These are phyloP conservation scores for Penicillium sp. DNA, from an alignment of 2,329 filamentous ascomycete genomes.

Conservation along the genomic window DNA sequence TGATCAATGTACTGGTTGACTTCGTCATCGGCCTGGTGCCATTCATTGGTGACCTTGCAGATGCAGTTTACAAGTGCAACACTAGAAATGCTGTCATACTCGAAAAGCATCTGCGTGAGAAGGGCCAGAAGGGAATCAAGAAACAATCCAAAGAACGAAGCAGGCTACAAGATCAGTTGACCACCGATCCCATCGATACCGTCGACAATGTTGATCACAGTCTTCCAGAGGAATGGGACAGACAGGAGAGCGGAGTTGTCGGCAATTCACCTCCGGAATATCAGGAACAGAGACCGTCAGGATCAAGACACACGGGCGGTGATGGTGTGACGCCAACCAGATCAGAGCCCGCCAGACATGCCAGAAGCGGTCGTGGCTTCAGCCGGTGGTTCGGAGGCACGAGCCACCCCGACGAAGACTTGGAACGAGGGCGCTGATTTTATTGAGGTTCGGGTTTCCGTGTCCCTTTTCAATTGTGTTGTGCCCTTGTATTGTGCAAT, in stretches of 20 bases:
- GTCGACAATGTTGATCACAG: slow-evolving; percentile 38
- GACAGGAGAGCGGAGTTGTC: slow-evolving; percentile 33
- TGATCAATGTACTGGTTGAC: slow-evolving; percentile 70
- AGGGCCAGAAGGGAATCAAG: slow-evolving; percentile 39
- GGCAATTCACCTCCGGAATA: slow-evolving; percentile 30
- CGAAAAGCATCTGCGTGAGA: slow-evolving; percentile 49
- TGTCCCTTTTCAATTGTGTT: slow-evolving; percentile 16
- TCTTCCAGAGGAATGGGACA: slow-evolving; percentile 44
- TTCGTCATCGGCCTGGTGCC: slow-evolving; percentile 56
- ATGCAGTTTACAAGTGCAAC: slow-evolving; percentile 54
- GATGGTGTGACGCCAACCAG: slow-evolving; percentile 17
- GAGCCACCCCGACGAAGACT: slow-evolving; percentile 30
- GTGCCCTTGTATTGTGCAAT: slow-evolving; percentile 1
- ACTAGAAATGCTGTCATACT: slow-evolving; percentile 52
- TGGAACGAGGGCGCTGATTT: slow-evolving; percentile 31
- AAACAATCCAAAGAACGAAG: slow-evolving; percentile 21
- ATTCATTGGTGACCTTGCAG: slow-evolving; percentile 54
- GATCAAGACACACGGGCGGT: slow-evolving; percentile 16
- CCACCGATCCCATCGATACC: slow-evolving; percentile 29
- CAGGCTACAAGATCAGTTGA: not conserved
- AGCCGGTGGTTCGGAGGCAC: slow-evolving; percentile 36
- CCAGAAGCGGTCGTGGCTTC: slow-evolving; percentile 29
- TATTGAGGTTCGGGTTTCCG: slow-evolving; percentile 3
- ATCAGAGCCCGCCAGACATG: slow-evolving; percentile 29
- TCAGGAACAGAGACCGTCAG: slow-evolving; percentile 21